Conservation (phyloP, 1,284 basidiomycete genomes). For the Moniliophthora roreri region DNA sequence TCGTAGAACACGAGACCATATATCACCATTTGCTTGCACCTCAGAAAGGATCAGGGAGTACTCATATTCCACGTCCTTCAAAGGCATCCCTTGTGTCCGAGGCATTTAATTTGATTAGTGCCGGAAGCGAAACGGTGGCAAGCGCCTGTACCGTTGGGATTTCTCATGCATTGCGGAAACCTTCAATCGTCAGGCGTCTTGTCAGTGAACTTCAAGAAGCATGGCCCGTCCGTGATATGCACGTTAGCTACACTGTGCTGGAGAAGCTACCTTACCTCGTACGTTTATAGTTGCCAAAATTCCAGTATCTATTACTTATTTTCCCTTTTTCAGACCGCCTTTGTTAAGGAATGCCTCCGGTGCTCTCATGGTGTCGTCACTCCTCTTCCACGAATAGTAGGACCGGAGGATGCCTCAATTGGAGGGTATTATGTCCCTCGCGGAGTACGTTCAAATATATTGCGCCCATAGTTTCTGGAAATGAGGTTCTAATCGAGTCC, state of each 20-base stretch:
- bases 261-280: slow-evolving; percentile 35
- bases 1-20: slow-evolving; percentile 26
- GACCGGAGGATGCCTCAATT: slow-evolving; percentile 1
- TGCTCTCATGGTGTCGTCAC: slow-evolving; percentile 10
- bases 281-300: neutral
- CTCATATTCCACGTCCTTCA: slow-evolving; percentile 4
- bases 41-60: slow-evolving; percentile 4
- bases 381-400: slow-evolving; percentile 12
- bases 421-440: slow-evolving; percentile 4
- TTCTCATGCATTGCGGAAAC: slow-evolving; percentile 19
- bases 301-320: neutral
- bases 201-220: slow-evolving; percentile 23
- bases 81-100: slow-evolving; percentile 25
- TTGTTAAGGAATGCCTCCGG: slow-evolving; percentile 11
- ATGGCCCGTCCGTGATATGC: slow-evolving; percentile 26
- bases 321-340: slow-evolving; percentile 7
- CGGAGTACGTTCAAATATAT: slow-evolving; percentile 8
- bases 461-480: neutral
- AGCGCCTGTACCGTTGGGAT: slow-evolving; percentile 24
- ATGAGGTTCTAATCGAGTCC: neutral
- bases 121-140: slow-evolving; percentile 32
- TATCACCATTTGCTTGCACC: slow-evolving; percentile 27
- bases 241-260: slow-evolving; percentile 20
- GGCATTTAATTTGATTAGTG: slow-evolving; percentile 27
- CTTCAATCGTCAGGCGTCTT: slow-evolving; percentile 14